phyloP scores from a whole-genome alignment of 805 yeast species.

The Yarrowia yakushimensis region DNA sequence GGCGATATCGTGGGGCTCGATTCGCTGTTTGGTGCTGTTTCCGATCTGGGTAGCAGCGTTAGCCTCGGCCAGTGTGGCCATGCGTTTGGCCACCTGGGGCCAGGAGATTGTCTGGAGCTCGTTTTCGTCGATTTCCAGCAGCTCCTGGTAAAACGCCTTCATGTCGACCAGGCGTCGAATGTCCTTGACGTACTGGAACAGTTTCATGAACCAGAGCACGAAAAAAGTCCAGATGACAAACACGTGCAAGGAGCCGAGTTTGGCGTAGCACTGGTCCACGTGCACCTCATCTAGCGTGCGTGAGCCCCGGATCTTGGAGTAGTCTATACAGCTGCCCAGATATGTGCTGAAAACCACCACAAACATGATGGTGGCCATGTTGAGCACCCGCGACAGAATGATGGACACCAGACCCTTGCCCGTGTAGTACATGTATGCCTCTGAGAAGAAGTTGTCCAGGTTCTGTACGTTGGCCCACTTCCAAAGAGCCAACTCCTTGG shows the following conservation, averaged over 20 bases:
- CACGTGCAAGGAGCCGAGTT: constrained; percentile 49
- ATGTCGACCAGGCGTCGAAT: constrained; percentile 68
- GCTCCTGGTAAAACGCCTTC: constrained; percentile 66
- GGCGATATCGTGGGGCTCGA: constrained; percentile 92
- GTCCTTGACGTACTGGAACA: constrained; percentile 51
- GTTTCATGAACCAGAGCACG: constrained; percentile 41
- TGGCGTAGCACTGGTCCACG: constrained; percentile 47
- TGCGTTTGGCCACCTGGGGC: constrained; percentile 75
- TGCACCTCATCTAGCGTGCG: constrained; percentile 42
- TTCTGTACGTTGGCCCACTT: constrained; percentile 96
- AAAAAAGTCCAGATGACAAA: constrained; percentile 61
- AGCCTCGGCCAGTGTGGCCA: constrained; percentile 72
- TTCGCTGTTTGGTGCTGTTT: constrained; percentile 49
- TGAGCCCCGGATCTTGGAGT: constrained; percentile 40
- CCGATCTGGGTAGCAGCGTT: constrained; percentile 59
- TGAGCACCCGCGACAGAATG: constrained; percentile 60
- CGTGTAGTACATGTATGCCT: constrained; percentile 75
- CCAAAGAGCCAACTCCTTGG: constrained; percentile 63
- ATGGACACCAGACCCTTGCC: constrained; percentile 85
- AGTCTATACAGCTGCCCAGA: constrained; percentile 78
- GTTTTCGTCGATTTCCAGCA: constrained; percentile 68
- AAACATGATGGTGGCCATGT: constrained; percentile 70
- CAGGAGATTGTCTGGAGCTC: constrained; percentile 92
- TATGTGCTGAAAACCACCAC: constrained; percentile 76
- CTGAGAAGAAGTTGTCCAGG: constrained; percentile 78